Evolutionary conservation across 2,329 filamentous ascomycete species (phyloP), one percentile per base, ranked within the genome.

Genomic region (Fusarium tuaranense): DNA sequence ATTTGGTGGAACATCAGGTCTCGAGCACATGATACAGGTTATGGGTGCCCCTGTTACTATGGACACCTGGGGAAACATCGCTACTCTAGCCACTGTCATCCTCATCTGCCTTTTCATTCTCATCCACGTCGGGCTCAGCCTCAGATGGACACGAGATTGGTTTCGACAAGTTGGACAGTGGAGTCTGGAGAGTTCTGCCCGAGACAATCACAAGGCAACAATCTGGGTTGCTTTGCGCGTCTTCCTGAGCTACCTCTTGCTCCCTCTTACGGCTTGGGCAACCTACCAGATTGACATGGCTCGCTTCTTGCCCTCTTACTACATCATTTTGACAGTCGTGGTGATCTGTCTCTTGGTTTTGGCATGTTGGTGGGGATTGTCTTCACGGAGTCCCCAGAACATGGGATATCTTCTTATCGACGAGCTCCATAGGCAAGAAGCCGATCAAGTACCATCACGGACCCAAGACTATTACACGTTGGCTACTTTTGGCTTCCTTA

Each of bases 181-280:
- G 72, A 61, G 65, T 2, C 20, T 77, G 2, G 68, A 74, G 4
- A 51, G 59, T 3, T 65, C 70, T 13, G 34, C 69, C 0, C 18
- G 30, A 2, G 57, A 71, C 7, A 82, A 88, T 61, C 88, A 85
- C 10, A 87, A 73, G 53, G 63, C 88, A 10, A 76, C 74, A 0
- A 38, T 70, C 2, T 77, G 90, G 76, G 90, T 89, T 71, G 81
- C 90, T 46, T 84, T 95, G 70, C 89, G 93, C 30, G 88, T 95
- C 68, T 88, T 93, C 8, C 93, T 93, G 84, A 95, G 93, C 81
- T 95, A 92, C 82, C 92, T 95, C 76, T 85, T 95, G 53, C 83
- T 95, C 8, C 94, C 94, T 0, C 87, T 95, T 53, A 87, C 94
- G 12, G 88, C 93, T 0, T 82, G 95, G 59, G 94, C 93, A 8